These are phyloP conservation scores for Lasiosphaeris hirsuta DNA, from an alignment of 495 filamentous ascomycete species.

Conservation along the genomic window DNA sequence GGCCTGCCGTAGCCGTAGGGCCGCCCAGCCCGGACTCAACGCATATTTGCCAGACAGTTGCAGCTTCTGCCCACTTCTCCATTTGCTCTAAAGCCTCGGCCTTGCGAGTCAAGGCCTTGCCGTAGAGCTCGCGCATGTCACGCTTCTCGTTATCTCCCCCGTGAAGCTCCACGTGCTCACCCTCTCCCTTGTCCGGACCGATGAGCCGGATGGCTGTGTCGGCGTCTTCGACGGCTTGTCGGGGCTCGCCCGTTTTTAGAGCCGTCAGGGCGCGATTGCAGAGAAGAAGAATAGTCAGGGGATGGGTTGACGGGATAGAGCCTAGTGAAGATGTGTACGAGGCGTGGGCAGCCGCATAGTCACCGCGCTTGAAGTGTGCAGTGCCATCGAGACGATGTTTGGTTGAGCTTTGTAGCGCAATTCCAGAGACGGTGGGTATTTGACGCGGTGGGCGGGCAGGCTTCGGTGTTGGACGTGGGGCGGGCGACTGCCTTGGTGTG, in stretches of 20 bases:
- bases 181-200: conserved; percentile 70
- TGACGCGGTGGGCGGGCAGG: conserved; percentile 48
- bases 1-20: conserved; percentile 73
- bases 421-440: conserved; percentile 64
- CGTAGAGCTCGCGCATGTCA: conserved; percentile 88
- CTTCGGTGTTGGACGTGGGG: conserved; percentile 23
- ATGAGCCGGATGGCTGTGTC: conserved; percentile 78
- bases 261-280: conserved; percentile 89
- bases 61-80: conserved; percentile 87
- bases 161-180: conserved; percentile 68
- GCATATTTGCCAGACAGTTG: conserved; percentile 71
- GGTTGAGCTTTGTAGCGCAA: conserved; percentile 67
- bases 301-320: conserved; percentile 74
- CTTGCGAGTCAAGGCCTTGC: conserved; percentile 89
- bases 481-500: conserved; percentile 43
- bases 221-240: conserved; percentile 76
- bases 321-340: conserved; percentile 74
- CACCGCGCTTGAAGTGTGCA: conserved; percentile 87
- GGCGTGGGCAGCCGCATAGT: conserved; percentile 80
- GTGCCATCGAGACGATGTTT: conserved; percentile 75
- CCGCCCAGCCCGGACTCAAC: conserved; percentile 84
- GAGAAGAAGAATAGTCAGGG: conserved; percentile 77
- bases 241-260: conserved; percentile 85
- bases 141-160: conserved; percentile 60
- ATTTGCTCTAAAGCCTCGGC: conserved; percentile 94